Evolutionary conservation across 2,329 filamentous ascomycete species (phyloP).

Genomic region (Calycina herbarum): DNA sequence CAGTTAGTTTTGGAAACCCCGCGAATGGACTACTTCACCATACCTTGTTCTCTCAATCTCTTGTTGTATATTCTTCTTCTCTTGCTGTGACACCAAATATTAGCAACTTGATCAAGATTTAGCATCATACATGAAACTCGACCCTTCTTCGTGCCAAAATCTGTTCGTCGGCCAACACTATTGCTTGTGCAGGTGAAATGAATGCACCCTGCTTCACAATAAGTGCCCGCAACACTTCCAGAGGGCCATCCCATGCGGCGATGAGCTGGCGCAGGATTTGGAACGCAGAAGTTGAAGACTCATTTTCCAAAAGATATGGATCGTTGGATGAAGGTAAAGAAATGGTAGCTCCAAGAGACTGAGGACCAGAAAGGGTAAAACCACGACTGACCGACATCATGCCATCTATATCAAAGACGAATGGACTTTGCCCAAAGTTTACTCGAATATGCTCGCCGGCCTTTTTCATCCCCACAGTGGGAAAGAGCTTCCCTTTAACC

Average conservation of each 20-base stretch:
- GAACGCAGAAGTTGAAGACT: background rate
- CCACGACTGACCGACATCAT: constrained; percentile 68
- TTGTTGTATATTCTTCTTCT: constrained; percentile 32
- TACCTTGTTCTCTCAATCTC: constrained; percentile 56
- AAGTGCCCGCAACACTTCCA: constrained; percentile 1
- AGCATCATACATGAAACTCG: background rate
- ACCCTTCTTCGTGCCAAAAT: background rate
- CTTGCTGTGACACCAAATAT: constrained; percentile 25
- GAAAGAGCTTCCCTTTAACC: constrained; percentile 65
- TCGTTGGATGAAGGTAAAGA: background rate
- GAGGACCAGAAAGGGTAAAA: constrained; percentile 12
- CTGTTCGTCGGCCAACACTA: background rate
- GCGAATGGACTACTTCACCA: background rate
- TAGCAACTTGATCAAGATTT: constrained; percentile 2
- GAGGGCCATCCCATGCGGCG: background rate
- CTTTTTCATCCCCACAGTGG: constrained; percentile 65
- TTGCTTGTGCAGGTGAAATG: background rate
- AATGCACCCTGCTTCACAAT: background rate
- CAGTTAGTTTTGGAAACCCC: constrained; percentile 6
- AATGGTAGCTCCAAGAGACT: background rate
- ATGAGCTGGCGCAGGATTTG: background rate
- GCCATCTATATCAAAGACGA: constrained; percentile 87
- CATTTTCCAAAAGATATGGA: background rate
- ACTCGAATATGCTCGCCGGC: constrained; percentile 59
- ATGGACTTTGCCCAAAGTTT: constrained; percentile 73